These are phyloP conservation scores for Talinum fruticosum DNA, from an alignment of 148 eudicot genomes.

Conservation along the genomic window DNA sequence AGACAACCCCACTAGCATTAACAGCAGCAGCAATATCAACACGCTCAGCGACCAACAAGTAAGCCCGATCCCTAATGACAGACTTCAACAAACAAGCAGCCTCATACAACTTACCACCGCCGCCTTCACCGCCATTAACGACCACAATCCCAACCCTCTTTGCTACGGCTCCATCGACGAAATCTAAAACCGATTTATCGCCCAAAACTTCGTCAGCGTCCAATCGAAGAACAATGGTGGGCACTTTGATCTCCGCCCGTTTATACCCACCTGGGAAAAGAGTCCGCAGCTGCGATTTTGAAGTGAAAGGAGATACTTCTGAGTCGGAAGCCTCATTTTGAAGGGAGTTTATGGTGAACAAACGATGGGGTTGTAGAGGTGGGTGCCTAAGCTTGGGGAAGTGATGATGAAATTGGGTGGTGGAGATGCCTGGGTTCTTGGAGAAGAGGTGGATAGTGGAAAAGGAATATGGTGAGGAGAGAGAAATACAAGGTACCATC, in stretches of 20 bases:
- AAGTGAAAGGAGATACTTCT: neutral
- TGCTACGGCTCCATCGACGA: constrained; percentile 61
- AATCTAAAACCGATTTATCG: constrained; percentile 42
- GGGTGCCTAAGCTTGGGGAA: constrained; percentile 18
- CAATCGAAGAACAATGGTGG: constrained; percentile 58
- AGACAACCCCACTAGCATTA: constrained; percentile 78
- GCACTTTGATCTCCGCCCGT: constrained; percentile 70
- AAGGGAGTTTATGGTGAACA: constrained; percentile 14
- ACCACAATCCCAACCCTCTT: constrained; percentile 69
- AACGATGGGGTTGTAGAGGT: constrained; percentile 8
- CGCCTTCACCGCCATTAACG: constrained; percentile 45
- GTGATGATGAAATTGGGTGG: neutral
- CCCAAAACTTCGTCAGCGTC: constrained; percentile 51
- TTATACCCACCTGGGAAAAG: constrained; percentile 84
- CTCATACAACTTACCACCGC: constrained; percentile 73
- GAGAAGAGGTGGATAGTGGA: neutral
- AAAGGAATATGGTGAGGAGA: constrained; percentile 10
- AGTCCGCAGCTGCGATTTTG: constrained; percentile 30
- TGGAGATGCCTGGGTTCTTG: neutral
- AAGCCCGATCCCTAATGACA: constrained; percentile 78
- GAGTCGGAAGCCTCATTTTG: constrained; percentile 15
- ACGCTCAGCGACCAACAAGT: constrained; percentile 69
- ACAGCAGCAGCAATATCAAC: constrained; percentile 95
- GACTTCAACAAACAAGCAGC: constrained; percentile 83
- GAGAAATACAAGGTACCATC: constrained; percentile 12